Percentiles rank a stretch among this genome's conserved stretches.
These are phyloP conservation scores for Hansenula anomala DNA, from an alignment of 1,139 yeast species.

Conservation along the genomic window DNA sequence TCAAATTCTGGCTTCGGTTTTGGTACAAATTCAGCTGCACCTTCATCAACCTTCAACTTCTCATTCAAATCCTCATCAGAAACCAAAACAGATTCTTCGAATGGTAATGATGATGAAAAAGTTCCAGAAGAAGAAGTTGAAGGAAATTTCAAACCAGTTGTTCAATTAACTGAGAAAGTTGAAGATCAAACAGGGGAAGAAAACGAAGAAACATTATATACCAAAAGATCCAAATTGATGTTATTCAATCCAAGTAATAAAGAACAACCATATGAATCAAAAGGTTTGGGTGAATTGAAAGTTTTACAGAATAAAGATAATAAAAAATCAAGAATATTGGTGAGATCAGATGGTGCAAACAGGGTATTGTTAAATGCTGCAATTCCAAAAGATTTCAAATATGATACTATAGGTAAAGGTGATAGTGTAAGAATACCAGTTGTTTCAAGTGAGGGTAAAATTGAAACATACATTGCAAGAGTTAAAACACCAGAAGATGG, in stretches of 20 bases:
- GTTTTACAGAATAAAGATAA: constrained; percentile 53
- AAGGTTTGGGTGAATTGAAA: constrained; percentile 82
- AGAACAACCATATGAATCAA: constrained; percentile 45
- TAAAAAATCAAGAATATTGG: constrained; percentile 64
- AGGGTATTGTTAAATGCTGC: constrained; percentile 70
- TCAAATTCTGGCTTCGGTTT: constrained; percentile 19
- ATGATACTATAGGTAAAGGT: constrained; percentile 52
- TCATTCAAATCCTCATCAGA: constrained; percentile 11
- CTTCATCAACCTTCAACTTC: constrained; percentile 13
- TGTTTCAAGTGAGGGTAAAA: constrained; percentile 39
- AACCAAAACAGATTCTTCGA: constrained; percentile 1
- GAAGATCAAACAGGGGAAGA: constrained; percentile 80
- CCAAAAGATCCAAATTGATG: constrained; percentile 71
- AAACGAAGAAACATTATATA: constrained; percentile 58
- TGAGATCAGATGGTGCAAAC: constrained; percentile 87
- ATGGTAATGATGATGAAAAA: constrained; percentile 11
- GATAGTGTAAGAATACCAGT: constrained; percentile 52
- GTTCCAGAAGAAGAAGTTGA: constrained; percentile 37
- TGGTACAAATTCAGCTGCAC: constrained; percentile 9
- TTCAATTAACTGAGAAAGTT: constrained; percentile 42
- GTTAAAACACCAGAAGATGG: constrained; percentile 77
- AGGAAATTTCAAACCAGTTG: constrained; percentile 41
- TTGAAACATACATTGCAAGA: constrained; percentile 60
- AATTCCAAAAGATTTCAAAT: constrained; percentile 47
- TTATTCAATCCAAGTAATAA: constrained; percentile 48